Percentiles rank a stretch among this genome's conserved stretches.
Conservation (phyloP, 2,329 filamentous ascomycete genomes). For the Aspergillus sp. region DNA sequence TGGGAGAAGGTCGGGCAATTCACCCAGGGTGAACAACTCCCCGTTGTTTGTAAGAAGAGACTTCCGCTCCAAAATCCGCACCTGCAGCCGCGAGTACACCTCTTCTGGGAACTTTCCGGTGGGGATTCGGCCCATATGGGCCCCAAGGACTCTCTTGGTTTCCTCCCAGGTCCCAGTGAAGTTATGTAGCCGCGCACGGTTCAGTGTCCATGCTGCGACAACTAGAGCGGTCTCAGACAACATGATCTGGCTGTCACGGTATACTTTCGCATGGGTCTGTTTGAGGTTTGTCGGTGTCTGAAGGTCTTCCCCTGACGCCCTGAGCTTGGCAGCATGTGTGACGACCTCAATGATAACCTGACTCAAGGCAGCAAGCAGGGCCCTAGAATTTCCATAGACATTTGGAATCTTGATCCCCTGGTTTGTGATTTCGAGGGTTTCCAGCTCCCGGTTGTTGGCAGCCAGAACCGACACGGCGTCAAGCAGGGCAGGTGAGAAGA, state of each 20-base stretch:
- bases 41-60: constrained; percentile 38
- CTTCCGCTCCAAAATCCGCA: constrained; percentile 35
- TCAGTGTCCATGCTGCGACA: constrained; percentile 43
- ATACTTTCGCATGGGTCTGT: constrained; percentile 44
- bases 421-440: constrained; percentile 36
- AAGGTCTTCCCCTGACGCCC: constrained; percentile 28
- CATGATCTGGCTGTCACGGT: constrained; percentile 44
- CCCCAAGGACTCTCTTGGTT: constrained; percentile 30
- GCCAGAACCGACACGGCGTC: constrained; percentile 45
- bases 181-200: constrained; percentile 34
- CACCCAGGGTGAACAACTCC: constrained; percentile 38
- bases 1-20: constrained; percentile 34
- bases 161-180: constrained; percentile 28
- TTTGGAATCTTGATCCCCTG: constrained; percentile 31
- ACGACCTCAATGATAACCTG: constrained; percentile 46
- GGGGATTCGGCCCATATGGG: constrained; percentile 34
- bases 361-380: constrained; percentile 42
- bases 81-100: constrained; percentile 31
- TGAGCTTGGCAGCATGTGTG: constrained; percentile 41
- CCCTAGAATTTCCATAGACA: constrained; percentile 39
- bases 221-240: constrained; percentile 43
- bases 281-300: constrained; percentile 40
- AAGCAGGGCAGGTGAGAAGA: constrained; percentile 48
- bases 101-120: constrained; percentile 30
- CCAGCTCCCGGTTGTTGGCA: constrained; percentile 45